Conservation (phyloP, 306 rosid genomes). For the Cicer judaicum region DNA sequence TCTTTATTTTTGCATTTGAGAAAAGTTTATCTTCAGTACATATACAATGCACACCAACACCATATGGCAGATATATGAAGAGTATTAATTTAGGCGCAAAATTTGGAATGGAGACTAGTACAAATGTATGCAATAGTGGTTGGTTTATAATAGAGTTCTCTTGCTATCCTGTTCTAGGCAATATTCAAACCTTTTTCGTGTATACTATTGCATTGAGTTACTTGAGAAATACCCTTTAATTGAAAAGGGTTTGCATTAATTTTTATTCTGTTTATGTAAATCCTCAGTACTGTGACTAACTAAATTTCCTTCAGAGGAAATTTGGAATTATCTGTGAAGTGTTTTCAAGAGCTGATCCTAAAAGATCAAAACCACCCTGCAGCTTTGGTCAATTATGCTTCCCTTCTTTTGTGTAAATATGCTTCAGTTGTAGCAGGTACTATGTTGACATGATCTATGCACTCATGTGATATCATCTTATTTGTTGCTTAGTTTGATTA, state of each 20-base stretch:
- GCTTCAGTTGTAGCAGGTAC: constrained; percentile 91
- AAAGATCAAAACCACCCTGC: constrained; percentile 97
- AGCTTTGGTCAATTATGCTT: constrained; percentile 84
- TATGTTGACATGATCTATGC: constrained; percentile 19
- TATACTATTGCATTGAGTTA: constrained; percentile 33
- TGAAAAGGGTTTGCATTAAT: constrained; percentile 20
- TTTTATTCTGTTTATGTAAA: constrained; percentile 21
- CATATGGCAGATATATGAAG: not conserved
- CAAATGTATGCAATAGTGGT: not conserved
- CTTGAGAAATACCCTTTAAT: constrained; percentile 23
- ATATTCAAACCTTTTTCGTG: not conserved
- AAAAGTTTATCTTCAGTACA: constrained; percentile 20
- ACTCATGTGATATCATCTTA: constrained; percentile 27
- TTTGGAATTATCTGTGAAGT: constrained; percentile 77
- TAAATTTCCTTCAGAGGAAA: constrained; percentile 68
- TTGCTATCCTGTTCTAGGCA: constrained; percentile 4
- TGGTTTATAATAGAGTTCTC: constrained; percentile 4
- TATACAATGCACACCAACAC: not conserved
- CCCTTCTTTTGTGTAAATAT: constrained; percentile 79
- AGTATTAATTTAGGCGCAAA: constrained; percentile 13
- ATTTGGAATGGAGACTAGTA: not conserved
- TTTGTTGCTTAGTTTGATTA: constrained; percentile 29
- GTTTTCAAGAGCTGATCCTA: constrained; percentile 85
- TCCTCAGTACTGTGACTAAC: constrained; percentile 34
- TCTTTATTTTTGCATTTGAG: not conserved